These are phyloP conservation scores for Ustilago lituana DNA, from an alignment of 1,284 basidiomycete genomes.

Conservation along the genomic window DNA sequence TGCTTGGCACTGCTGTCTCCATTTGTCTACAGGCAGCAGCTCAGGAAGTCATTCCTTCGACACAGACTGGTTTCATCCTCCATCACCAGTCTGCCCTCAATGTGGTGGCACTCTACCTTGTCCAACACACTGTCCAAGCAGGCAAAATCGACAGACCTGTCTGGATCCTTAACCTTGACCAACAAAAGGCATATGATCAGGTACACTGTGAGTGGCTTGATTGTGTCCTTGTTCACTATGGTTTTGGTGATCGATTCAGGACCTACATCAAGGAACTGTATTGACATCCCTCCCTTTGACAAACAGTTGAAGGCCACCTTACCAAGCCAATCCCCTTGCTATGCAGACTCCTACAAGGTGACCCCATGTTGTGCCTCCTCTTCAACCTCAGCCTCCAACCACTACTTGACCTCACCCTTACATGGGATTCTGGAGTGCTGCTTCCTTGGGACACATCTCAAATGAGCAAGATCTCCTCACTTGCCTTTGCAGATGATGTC, in stretches of 20 bases:
- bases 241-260: conserved; percentile 10
- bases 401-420: conserved; percentile 2
- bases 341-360: conserved; percentile 6
- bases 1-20: conserved; percentile 6
- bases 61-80: conserved; percentile 10
- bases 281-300: no score
- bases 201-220: conserved; percentile 1
- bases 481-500: no score
- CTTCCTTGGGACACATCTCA: conserved; percentile 3
- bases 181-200: conserved; percentile 6
- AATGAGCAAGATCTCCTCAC: conserved; percentile 1
- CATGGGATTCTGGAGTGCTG: background rate
- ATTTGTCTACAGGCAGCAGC: conserved; percentile 3
- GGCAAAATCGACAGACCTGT: background rate
- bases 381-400: conserved; percentile 16
- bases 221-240: background rate
- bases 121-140: conserved; percentile 2
- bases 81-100: conserved; percentile 6
- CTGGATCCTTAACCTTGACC: conserved; percentile 16
- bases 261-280: no score
- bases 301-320: conserved; percentile 1
- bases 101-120: conserved; percentile 2
- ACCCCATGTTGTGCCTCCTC: conserved; percentile 14
- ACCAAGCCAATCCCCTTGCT: conserved; percentile 2
- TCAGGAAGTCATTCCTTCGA: conserved; percentile 1